Evolutionary conservation across 768 basidiomycete species (phyloP), one percentile per base, ranked within the genome.

Genomic region (Fistulinella prunicolor): DNA sequence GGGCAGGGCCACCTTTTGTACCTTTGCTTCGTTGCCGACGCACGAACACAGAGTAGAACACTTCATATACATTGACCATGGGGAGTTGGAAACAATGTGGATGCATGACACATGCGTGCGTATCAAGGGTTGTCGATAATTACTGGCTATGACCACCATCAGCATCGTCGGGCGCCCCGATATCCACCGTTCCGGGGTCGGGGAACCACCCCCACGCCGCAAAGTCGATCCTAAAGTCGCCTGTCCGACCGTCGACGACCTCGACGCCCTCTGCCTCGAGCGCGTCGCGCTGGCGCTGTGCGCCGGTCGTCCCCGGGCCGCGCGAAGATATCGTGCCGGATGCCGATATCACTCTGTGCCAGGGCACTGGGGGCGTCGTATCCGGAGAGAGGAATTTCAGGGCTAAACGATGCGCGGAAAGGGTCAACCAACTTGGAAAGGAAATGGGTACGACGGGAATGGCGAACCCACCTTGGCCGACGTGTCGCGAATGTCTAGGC

Each of bases 181-280:
- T 42, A 41, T 66, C 53, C 24, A 69, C 28, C 43, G 46, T 60
- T 17, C 62, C 62, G 23, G 51, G 55, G 0, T 59, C 59, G 0
- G 86, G 86, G 57, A 88, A 87, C 86, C 86, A 89, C 8, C 86
- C 86, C 64, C 70, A 86, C 10, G 53, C 61, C 6, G 61, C 54
- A 29, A 88, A 63, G 64, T 85, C 73, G 4, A 93, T 77, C 39
- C 76, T 76, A 59, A 79, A 65, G 40, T 78, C 82, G 23, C 79
- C 85, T 10, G 72, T 75, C 54, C 76, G 72, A 17, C 80, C 76
- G 3, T 66, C 69, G 3, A 61, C 73, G 17, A 94, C 90, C 42
- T 88, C 81, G n/a, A 94, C 78, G 4, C 88, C 90, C 64, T 94
- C 93, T 0, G 80, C 83, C 49, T 83, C 80, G 13, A 96, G 76